Evolutionary conservation across 2,329 filamentous ascomycete genomes (phyloP), one percentile per base, ranked within the genome.

Genomic region (Davidsoniella eucalypti): DNA sequence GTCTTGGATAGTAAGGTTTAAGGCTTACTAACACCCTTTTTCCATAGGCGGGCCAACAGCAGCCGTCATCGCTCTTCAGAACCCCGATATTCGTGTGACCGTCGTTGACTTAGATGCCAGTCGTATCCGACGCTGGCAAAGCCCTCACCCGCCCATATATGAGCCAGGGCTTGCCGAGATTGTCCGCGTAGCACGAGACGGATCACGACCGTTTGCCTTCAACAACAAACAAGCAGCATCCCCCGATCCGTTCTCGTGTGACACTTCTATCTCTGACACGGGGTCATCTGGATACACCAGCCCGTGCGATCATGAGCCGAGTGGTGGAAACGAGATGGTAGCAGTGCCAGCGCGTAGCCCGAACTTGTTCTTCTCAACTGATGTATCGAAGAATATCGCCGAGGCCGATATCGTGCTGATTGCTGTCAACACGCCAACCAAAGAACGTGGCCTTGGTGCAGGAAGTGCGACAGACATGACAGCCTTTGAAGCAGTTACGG

Each of bases 371-470:
- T 90, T 90, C 66, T 81, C 82, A 2, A 82, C 76, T 17, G 72
- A 86, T 49, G 70, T 84, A 8, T 70, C 71, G 17, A 67, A 65
- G 54, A 70, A 69, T 53, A 82, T 88, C 53, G 62, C 68, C 21
- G 75, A 78, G 55, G 83, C 84, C 10, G 82, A 88, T 59, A 65
- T 88, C 42, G 74, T 90, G 51, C 75, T 90, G 53, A 74, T 88
- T 50, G 76, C 81, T 12, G 84, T 90, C 57, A 86, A 87, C 62
- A 88, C 84, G 0, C 84, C 84, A 2, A 87, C 84, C 41, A 88
- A 87, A 66, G 73, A 68, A 36, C 74, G 72, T 44, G 84, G 84
- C 50, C 66, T 76, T 18, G 84, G 84, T 44, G 78, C 79, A 4
- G 83, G 82, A 9, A 73, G 71, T 55, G 83, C 84, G 0, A 82